Base-by-base conservation (phyloP, 768 basidiomycete genomes). In the Termitomyces sp. region DNA sequence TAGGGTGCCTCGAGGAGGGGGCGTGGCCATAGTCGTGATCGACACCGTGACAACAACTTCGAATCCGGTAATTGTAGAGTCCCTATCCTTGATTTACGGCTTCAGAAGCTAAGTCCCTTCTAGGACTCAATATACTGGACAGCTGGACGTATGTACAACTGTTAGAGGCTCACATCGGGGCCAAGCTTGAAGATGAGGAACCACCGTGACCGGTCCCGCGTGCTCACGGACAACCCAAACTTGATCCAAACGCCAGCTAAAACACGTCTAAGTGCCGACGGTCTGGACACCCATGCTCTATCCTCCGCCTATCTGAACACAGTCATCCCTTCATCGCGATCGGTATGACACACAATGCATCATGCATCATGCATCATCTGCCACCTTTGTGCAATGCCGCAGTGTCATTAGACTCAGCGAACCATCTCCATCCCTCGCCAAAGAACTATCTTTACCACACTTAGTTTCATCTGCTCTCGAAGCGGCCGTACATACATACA, bases 391-490 rank as follows among this genome's bases (percentile, higher is more conserved):
- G n/a, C n/a, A n/a, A n/a, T n/a, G n/a, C n/a, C n/a, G n/a, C n/a
- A n/a, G 34, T 50, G 34, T 50, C 22, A 16, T 50, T 50, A 50
- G 33, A 50, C 49, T 50, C 49, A 50, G 49, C 49, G 49, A 49
- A 24, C 16, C 20, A 33, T 14, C 47, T n/a, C 32, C 14, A 36
- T 30, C 30, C 30, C 7, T 30, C 30, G 7, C 14, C 34, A 16
- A 50, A 50, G 49, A 24, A 36, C 33, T 50, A 36, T 22, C 22
- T 16, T 50, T 50, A 22, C 32, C 33, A 49, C 20, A 34, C 20
- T 49, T 8, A 22, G 49, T 50, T 34, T 34, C 48, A 49, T 49
- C 22, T 49, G 20, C 48, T 33, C 8, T 49, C 14, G 33, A 49
- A 49, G 48, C 22, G 22, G 47, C 13, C n/a, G n/a, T n/a, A n/a